These are phyloP conservation scores for Tolypocladium pustulatum DNA, from an alignment of 2,329 filamentous ascomycete species.

Conservation along the genomic window DNA sequence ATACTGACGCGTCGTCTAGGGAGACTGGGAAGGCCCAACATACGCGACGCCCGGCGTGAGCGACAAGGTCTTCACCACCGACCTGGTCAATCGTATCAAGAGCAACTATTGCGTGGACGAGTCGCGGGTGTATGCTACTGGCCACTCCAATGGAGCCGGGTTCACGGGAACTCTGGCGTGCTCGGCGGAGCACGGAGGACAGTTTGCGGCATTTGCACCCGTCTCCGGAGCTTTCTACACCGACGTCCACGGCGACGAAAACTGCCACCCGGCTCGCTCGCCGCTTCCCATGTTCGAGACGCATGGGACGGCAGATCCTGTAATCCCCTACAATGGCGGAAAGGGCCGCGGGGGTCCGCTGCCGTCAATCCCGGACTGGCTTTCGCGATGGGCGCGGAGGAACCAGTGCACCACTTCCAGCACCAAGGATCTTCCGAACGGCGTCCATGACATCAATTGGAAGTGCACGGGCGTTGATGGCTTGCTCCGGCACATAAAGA, in stretches of 20 bases:
- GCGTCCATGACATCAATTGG: constrained; percentile 8
- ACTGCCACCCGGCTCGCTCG: constrained; percentile 27
- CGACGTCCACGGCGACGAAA: constrained; percentile 13
- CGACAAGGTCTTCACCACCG: constrained; percentile 32
- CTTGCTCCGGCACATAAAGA: constrained; percentile 9
- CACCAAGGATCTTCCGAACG: constrained; percentile 1
- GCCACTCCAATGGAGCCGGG: constrained; percentile 34
- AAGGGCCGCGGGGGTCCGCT: constrained; percentile 27
- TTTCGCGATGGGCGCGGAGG: constrained; percentile 24
- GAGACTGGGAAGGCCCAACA: constrained; percentile 28
- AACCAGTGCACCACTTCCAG: constrained; percentile 6
- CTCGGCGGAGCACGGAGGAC: constrained; percentile 19
- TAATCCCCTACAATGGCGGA: constrained; percentile 33
- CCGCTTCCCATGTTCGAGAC: constrained; percentile 36
- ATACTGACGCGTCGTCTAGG: constrained; percentile 8
- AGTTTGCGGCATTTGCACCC: constrained; percentile 30
- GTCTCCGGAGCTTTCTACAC: constrained; percentile 32
- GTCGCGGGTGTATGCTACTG: constrained; percentile 30
- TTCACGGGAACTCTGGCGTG: constrained; percentile 32
- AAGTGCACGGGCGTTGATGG: constrained; percentile 6
- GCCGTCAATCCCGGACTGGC: constrained; percentile 30
- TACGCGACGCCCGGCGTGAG: constrained; percentile 19
- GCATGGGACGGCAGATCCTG: constrained; percentile 36
- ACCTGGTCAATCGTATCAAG: constrained; percentile 29
- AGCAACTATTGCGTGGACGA: constrained; percentile 27